A percentile compares a stretch with the other conserved stretches of the same genome.
Conservation (phyloP, 2,329 filamentous ascomycete genomes). For the Fusarium sp. region DNA sequence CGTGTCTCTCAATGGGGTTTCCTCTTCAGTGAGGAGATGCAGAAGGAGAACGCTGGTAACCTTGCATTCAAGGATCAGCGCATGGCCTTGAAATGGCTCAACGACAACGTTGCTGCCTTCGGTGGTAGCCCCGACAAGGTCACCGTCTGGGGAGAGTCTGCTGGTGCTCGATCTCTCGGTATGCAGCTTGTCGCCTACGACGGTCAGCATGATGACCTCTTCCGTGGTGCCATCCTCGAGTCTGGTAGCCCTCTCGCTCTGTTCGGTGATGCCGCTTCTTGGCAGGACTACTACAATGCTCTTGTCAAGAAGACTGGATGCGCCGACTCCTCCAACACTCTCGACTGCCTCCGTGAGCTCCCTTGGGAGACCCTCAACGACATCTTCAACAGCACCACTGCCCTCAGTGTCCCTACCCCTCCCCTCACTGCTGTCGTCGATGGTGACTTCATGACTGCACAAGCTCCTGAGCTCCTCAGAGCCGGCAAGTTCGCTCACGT, state of each 20-base stretch:
- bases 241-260: constrained; percentile 56
- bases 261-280: constrained; percentile 35
- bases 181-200: constrained; percentile 64
- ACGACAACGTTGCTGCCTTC: constrained; percentile 63
- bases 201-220: constrained; percentile 65
- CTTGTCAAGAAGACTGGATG: constrained; percentile 46
- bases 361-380: constrained; percentile 48
- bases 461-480: constrained; percentile 64
- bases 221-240: constrained; percentile 64
- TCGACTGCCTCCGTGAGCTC: constrained; percentile 50
- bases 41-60: constrained; percentile 60
- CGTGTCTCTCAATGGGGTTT: constrained; percentile 65
- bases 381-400: constrained; percentile 45
- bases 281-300: constrained; percentile 49
- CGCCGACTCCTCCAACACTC: constrained; percentile 33
- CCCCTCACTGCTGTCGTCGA: constrained; percentile 48
- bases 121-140: constrained; percentile 61
- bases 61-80: constrained; percentile 64
- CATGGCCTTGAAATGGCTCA: constrained; percentile 62
- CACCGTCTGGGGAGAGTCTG: constrained; percentile 66
- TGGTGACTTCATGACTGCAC: constrained; percentile 55
- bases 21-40: constrained; percentile 58
- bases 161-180: constrained; percentile 63
- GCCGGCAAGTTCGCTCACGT: constrained; percentile 72
- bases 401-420: constrained; percentile 31